Percentiles rank a stretch among this genome's conserved stretches.
phyloP scores from a whole-genome alignment of 768 basidiomycete genomes.

The Collybia nuda region DNA sequence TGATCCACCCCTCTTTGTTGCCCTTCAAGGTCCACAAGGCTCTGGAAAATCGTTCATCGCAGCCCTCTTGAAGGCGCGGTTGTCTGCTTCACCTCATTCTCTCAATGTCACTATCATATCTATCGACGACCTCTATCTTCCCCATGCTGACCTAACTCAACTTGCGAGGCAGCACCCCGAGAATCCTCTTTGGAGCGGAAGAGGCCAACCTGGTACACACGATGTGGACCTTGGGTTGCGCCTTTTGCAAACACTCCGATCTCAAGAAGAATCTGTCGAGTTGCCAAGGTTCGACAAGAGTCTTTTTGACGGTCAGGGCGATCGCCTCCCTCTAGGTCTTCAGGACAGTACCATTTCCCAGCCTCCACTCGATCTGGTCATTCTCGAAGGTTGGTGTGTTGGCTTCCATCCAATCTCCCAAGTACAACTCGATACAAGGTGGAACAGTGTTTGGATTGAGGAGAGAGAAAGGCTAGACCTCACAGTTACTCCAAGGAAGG shows the following conservation, averaged over 20 bases:
- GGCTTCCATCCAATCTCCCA: slow-evolving; percentile 72
- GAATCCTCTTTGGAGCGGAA: slow-evolving; percentile 73
- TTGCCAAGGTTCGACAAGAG: slow-evolving; percentile 91
- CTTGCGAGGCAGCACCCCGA: slow-evolving; percentile 55
- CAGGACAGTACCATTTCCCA: slow-evolving; percentile 40
- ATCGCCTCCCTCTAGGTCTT: slow-evolving; percentile 53
- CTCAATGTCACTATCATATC: slow-evolving; percentile 67
- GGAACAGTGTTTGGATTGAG: slow-evolving; percentile 44
- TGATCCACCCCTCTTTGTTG: slow-evolving; percentile 71
- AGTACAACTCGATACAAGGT: slow-evolving; percentile 52
- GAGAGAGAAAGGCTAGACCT: slow-evolving; percentile 37
- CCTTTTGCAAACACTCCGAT: slow-evolving; percentile 50
- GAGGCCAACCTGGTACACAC: slow-evolving; percentile 94
- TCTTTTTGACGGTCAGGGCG: slow-evolving; percentile 76
- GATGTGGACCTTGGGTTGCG: slow-evolving; percentile 67
- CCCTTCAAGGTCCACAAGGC: slow-evolving; percentile 91
- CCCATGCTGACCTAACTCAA: slow-evolving; percentile 56
- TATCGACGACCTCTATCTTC: slow-evolving; percentile 85
- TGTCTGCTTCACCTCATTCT: slow-evolving; percentile 41
- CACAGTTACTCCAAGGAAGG: slow-evolving; percentile 36
- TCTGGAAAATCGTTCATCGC: slow-evolving; percentile 89
- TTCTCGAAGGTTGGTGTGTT: slow-evolving; percentile 96
- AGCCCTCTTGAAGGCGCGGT: slow-evolving; percentile 46
- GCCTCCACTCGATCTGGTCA: slow-evolving; percentile 65
- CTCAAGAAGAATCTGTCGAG: slow-evolving; percentile 42